Conservation (phyloP, 179 eudicot species). For the Silene coronaria region DNA sequence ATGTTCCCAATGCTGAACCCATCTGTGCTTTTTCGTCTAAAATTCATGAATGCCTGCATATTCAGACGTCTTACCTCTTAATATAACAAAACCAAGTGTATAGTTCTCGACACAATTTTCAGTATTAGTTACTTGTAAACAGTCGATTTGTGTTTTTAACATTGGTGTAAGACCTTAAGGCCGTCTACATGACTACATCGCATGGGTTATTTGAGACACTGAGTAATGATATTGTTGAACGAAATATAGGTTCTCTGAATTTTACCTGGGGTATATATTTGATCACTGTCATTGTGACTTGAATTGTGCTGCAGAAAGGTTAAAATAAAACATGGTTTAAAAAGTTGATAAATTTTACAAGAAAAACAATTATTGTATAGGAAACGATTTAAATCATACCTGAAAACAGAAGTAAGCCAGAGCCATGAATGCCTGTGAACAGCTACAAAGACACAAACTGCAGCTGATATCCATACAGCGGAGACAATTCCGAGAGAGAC, state of each 20-base stretch:
- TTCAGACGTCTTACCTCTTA: not conserved
- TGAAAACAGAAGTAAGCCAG: constrained; percentile 75
- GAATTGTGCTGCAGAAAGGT: constrained; percentile 59
- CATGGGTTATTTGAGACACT: too few species aligned
- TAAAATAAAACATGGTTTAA: not conserved
- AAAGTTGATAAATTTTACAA: not conserved
- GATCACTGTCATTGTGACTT: constrained; percentile 73
- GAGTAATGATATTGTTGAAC: too few species aligned
- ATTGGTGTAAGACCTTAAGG: too few species aligned
- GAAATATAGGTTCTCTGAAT: too few species aligned
- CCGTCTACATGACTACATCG: too few species aligned
- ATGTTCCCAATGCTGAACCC: constrained; percentile 92
- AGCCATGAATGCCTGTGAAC: constrained; percentile 65
- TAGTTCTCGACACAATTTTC: not conserved
- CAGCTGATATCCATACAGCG: constrained; percentile 52
- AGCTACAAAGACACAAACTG: constrained; percentile 54
- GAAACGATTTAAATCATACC: constrained; percentile 34
- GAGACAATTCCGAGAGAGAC: constrained; percentile 39
- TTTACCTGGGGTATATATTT: constrained; percentile 91
- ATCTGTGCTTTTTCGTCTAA: constrained; percentile 62
- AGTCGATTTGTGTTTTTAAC: too few species aligned
- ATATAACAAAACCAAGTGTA: not conserved
- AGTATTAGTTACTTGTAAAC: not conserved
- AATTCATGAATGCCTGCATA: constrained; percentile 68
- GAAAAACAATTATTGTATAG: not conserved